Evolutionary conservation across 1,284 basidiomycete species (phyloP), one percentile per base, ranked within the genome.

Genomic region (Schizophyllum amplum): DNA sequence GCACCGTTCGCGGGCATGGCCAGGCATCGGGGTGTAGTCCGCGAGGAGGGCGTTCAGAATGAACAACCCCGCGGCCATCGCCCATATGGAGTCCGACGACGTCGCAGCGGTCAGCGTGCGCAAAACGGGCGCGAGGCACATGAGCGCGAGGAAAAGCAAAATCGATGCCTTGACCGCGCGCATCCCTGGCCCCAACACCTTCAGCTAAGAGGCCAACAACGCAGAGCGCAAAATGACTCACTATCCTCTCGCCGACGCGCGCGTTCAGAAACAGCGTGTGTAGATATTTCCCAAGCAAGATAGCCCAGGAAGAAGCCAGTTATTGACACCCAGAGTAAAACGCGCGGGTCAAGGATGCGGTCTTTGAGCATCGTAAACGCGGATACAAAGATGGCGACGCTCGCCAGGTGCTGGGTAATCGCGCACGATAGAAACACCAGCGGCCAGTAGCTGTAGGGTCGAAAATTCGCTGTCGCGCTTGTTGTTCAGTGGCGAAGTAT

Each of bases 61-160:
- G 60, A 79, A 78, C 20, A 81, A 69, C 27, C 71, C 64, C 24
- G 77, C 77, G 48, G 79, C 84, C 51, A 98, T 73, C 5, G 95
- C 95, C 94, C 94, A 98, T 63, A 98, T 97, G 24, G 93, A 94
- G 69, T 99, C 97, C 13, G 88, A 90, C 20, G 96, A 98, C 0
- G 95, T 98, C 6, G 95, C 92, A 47, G 92, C 91, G 11, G 94
- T 97, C 63, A 99, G 74, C 1, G 95, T 98, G 61, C 90, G 83
- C 57, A 99, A 75, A 4, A 98, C 90, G 1, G 97, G 97, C 0
- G 94, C 89, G 49, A 98, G 78, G 4, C 94, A 87, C 71, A 96
- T 83, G 56, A 99, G 79, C 2, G 92, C 83, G 5, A 98, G 79
- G 64, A 94, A 90, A 57, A 96, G 88, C 54, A 98, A 78, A 51